Evolutionary conservation across 2,329 filamentous ascomycete genomes (phyloP).

Genomic region (Verticillium isaacii): DNA sequence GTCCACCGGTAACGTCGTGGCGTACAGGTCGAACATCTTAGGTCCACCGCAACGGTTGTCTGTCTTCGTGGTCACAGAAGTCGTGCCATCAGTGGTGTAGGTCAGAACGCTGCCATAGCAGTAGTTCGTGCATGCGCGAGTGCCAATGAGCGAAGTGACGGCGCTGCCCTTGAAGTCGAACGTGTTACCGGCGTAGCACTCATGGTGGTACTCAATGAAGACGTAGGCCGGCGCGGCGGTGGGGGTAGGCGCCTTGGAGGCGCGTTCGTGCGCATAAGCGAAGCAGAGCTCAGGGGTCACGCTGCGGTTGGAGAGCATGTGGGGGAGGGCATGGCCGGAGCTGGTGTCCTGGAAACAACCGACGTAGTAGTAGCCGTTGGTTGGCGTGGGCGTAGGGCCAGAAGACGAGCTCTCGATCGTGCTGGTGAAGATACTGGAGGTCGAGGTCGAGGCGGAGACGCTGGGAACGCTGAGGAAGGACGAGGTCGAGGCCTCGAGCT

Average conservation of each 20-base stretch:
- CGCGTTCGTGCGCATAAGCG: conserved; percentile 20
- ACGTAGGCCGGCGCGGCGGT: conserved; percentile 20
- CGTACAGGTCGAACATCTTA: conserved; percentile 29
- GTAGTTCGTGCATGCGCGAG: conserved; percentile 22
- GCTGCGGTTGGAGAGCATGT: conserved; percentile 23
- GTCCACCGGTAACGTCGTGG: conserved; percentile 8
- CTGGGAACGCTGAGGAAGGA: conserved; percentile 7
- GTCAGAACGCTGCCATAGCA: conserved; percentile 18
- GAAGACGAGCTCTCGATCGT: conserved; percentile 2
- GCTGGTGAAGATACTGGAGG: not conserved
- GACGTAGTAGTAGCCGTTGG: conserved; percentile 20
- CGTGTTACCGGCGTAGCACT: conserved; percentile 23
- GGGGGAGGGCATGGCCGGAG: conserved; percentile 22
- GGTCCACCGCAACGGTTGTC: conserved; percentile 24
- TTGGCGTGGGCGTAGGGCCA: conserved; percentile 13
- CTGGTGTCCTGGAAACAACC: conserved; percentile 23
- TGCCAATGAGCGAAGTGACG: conserved; percentile 19
- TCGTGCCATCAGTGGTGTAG: conserved; percentile 13
- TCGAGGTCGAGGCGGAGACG: conserved; percentile 7
- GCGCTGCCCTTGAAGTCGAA: conserved; percentile 16
- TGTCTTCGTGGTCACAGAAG: conserved; percentile 17
- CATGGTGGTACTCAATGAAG: conserved; percentile 26
- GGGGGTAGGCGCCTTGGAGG: conserved; percentile 17
- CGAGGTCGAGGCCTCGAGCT: not conserved
- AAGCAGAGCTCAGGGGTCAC: conserved; percentile 29